Evolutionary conservation across 75 land plant genomes (phyloP), one percentile per base, ranked within the genome.

Genomic region (Selaginella moellendorffii): DNA sequence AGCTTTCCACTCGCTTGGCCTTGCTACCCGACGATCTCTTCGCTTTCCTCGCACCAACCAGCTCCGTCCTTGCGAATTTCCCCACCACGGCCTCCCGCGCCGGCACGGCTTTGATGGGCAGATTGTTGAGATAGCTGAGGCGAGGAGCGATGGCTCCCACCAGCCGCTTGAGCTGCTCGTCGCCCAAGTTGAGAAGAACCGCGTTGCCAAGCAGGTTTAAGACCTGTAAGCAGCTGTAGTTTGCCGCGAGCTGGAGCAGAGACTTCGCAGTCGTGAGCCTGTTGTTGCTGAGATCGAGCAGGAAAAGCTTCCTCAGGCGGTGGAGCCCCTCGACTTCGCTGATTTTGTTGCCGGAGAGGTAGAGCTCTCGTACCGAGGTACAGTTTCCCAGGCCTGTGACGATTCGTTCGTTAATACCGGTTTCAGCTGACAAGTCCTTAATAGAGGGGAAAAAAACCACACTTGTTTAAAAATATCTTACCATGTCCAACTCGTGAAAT

Each of bases 261-360:
- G 59, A 56, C 24, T 24, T 56, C 17, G 59, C n/a, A 2, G 59
- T 56, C 5, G 19, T 56, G 8, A 56, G 24, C 24, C 24, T 56
- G 24, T 56, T 56, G 21, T 56, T 21, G 59, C 59, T 56, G 5
- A 56, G 24, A 21, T 56, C 59, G 17, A 56, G 9, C 19, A 56
- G 21, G 25, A 21, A 25, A 8, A 56, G 59, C 59, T 56, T 56
- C 19, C 59, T 56, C 9, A 56, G 24, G 5, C 59, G 19, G 59
- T 56, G 59, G 9, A 56, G 59, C 8, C 59, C 59, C n/a, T 56
- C 59, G 17, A 56, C 59, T 19, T 56, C 59, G 59, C 59, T 56
- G 5, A 56, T 56, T 56, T 24, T 56, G 21, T 56, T 56, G 19
- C 59, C 59, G n/a, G 59, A 19, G 17, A 56, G 59, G 59, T 56